Base-by-base conservation (phyloP, 78 protist species). In the Diacronema lutheri region DNA sequence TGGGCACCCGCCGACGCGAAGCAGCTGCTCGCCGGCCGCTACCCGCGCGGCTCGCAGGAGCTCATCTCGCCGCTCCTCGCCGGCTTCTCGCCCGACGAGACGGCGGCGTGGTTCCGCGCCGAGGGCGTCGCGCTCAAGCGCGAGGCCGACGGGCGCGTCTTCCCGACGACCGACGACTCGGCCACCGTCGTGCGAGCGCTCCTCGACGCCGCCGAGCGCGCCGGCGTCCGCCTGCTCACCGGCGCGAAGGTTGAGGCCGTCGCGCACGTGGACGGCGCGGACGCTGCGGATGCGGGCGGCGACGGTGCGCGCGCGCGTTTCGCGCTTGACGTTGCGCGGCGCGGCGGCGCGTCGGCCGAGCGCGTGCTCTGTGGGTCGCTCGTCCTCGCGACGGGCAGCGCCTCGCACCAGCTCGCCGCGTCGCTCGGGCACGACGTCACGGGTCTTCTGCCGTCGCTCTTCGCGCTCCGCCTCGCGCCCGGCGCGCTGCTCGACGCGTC, bases 101-200 rank as follows among this genome's bases (percentile, higher is more conserved):
- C 62, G n/a, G 79, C 33, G 2, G 56, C 9, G 57, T 74, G 81
- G 81, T 74, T 74, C 40, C 25, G 14, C 10, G 60, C 37, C 44
- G 31, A 19, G 31, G 81, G 81, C 20, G 81, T 74, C 31, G 13
- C 0, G 41, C 40, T 74, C 19, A 74, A 74, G 62, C 0, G 16
- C 19, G 81, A 74, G 81, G 62, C 21, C n/a, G 81, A 74, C 40
- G 81, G 81, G n/a, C 81, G 81, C 23, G 26, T 50, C 14, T 74
- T 74, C 81, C 81, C 81, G 4, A 12, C 38, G 14, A 74, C 64
- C 14, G 81, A 74, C 40, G 64, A 74, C 40, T 16, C 31, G 13
- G 81, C 62, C 26, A 50, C 81, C 11, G 50, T 74, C 26, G 41
- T 50, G 21, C 13, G 41, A 25, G 60, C 64, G 19, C 41, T 74